phyloP scores from a whole-genome alignment of 2,329 filamentous ascomycete genomes.

The Monilinia aucupariae region DNA sequence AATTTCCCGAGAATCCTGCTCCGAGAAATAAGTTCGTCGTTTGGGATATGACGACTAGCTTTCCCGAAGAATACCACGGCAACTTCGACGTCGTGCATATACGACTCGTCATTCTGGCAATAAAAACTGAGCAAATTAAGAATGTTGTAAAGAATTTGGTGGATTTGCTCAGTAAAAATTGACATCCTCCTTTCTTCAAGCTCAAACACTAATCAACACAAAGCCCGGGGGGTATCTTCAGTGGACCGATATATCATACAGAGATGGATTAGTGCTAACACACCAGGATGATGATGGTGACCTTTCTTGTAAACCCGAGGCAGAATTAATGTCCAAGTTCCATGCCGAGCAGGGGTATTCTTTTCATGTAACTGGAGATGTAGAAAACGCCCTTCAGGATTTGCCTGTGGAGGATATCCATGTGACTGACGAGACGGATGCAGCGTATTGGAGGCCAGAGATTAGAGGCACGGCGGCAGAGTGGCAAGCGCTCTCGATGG shows the following conservation, averaged over 20 bases:
- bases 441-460: not conserved
- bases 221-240: not conserved
- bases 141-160: not conserved
- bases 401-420: not conserved
- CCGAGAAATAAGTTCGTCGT: not conserved
- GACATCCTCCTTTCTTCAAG: not conserved
- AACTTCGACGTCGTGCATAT: constrained; percentile 1
- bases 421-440: not conserved
- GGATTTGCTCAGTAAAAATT: not conserved
- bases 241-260: not conserved
- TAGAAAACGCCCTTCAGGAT: not conserved
- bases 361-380: not conserved
- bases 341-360: not conserved
- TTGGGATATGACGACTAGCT: not conserved
- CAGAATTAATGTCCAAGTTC: not conserved
- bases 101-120: not conserved
- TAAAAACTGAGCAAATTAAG: not conserved
- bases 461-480: not conserved
- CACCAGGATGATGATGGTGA: not conserved
- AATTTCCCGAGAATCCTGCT: not conserved
- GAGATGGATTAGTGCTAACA: not conserved
- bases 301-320: not conserved
- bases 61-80: not conserved
- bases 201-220: not conserved
- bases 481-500: not conserved